phyloP scores from a whole-genome alignment of 768 basidiomycete species.

The Dendrothele bispora region DNA sequence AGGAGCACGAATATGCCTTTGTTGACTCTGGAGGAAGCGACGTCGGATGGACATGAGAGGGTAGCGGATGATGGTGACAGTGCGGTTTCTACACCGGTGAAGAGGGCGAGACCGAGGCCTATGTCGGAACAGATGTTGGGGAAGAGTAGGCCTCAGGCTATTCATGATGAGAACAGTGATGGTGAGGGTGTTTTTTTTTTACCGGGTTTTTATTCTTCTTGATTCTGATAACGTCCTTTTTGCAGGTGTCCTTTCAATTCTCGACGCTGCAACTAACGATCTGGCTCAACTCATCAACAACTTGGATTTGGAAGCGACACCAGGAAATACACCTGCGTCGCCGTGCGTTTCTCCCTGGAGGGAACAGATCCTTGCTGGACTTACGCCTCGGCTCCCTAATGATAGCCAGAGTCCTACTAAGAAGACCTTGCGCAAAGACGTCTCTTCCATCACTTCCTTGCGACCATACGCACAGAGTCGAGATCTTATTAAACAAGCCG shows the following conservation, averaged over 20 bases:
- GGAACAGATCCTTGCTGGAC: neutral
- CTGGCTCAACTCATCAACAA: slow-evolving; percentile 75
- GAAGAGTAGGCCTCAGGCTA: slow-evolving; percentile 44
- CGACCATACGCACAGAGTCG: slow-evolving; percentile 42
- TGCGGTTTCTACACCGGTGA: slow-evolving; percentile 38
- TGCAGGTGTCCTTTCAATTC: slow-evolving; percentile 59
- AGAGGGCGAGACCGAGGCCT: slow-evolving; percentile 49
- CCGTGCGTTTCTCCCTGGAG: slow-evolving; percentile 33
- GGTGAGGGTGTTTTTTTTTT: too few relatives aligned
- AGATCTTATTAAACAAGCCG: neutral
- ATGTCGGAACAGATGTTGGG: slow-evolving; percentile 64
- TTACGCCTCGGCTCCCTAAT: neutral
- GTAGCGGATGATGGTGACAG: slow-evolving; percentile 19
- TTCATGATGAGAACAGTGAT: slow-evolving; percentile 57
- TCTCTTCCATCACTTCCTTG: slow-evolving; percentile 46
- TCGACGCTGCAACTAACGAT: slow-evolving; percentile 82
- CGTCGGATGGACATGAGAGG: slow-evolving; percentile 47
- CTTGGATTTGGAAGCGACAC: slow-evolving; percentile 83
- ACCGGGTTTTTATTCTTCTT: too few relatives aligned
- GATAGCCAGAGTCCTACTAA: slow-evolving; percentile 34
- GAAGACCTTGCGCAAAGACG: slow-evolving; percentile 32
- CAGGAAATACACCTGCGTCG: slow-evolving; percentile 51
- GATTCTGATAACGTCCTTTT: slow-evolving; percentile 4
- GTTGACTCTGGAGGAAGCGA: slow-evolving; percentile 52
- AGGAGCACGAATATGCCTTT: slow-evolving; percentile 19